These are phyloP conservation scores for Silene coronaria DNA, from an alignment of 179 eudicot genomes.

Conservation along the genomic window DNA sequence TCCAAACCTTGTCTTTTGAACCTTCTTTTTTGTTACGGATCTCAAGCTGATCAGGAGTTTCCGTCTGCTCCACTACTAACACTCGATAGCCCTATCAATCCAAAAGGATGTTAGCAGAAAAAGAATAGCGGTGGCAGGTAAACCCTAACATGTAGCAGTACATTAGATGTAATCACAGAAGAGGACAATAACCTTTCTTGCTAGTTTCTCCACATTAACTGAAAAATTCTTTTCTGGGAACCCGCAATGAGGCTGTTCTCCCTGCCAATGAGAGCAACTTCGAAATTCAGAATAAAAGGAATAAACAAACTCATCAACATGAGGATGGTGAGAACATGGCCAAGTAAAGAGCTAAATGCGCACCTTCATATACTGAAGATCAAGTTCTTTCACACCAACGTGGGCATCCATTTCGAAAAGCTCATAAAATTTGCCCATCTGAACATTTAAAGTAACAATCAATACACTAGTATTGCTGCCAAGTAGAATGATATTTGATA, in stretches of 20 bases:
- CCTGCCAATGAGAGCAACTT: constrained; percentile 40
- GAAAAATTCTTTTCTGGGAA: constrained; percentile 93
- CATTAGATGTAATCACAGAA: background rate
- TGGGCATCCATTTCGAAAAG: constrained; percentile 99
- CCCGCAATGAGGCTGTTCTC: constrained; percentile 98
- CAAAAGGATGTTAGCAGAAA: constrained; percentile 17
- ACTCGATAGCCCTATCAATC: constrained; percentile 81
- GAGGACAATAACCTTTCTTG: constrained; percentile 58
- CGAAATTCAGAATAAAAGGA: constrained; percentile 6
- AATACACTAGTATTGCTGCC: background rate
- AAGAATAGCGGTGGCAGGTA: constrained; percentile 3
- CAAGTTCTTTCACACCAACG: constrained; percentile 87
- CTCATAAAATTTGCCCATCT: constrained; percentile 99
- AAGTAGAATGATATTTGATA: constrained; percentile 10
- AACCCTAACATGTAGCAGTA: background rate
- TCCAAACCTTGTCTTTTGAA: constrained; percentile 80
- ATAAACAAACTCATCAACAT: background rate
- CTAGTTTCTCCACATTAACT: constrained; percentile 75
- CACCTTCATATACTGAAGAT: constrained; percentile 98
- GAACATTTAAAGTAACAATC: constrained; percentile 17
- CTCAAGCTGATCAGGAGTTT: constrained; percentile 94
- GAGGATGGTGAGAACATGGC: background rate
- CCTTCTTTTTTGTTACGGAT: constrained; percentile 75
- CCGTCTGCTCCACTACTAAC: constrained; percentile 96
- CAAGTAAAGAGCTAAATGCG: background rate